Evolutionary conservation across 139 green algal genomes (phyloP).

Genomic region (Chlamydomonas applanata): DNA sequence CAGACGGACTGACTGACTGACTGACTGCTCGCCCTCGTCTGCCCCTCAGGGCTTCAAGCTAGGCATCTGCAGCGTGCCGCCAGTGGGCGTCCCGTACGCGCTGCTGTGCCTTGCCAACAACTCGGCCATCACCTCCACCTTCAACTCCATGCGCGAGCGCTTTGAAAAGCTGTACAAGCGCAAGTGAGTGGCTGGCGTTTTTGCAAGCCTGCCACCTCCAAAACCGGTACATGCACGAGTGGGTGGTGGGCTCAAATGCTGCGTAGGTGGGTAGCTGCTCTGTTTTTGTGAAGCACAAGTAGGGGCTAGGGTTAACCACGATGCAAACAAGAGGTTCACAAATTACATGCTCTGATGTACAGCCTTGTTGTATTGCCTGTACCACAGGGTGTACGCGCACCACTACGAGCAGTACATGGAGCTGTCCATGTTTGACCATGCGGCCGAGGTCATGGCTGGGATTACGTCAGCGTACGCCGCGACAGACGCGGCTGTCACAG

Average conservation of each 20-base stretch:
- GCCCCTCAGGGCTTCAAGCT: conserved; percentile 69
- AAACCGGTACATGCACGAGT: not conserved
- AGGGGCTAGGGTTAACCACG: not conserved
- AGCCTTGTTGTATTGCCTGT: not conserved
- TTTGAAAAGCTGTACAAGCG: conserved; percentile 60
- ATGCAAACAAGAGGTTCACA: not conserved
- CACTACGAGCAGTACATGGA: conserved; percentile 80
- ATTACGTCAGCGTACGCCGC: conserved; percentile 42
- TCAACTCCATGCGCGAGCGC: conserved; percentile 55
- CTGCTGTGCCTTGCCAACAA: conserved; percentile 78
- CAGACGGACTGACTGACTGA: no score
- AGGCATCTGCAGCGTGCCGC: conserved; percentile 64
- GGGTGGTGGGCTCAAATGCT: not conserved
- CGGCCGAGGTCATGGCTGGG: conserved; percentile 29
- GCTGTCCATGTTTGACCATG: conserved; percentile 43
- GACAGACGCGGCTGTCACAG: conserved; percentile 21
- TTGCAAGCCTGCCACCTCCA: not conserved
- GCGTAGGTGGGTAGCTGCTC: not conserved
- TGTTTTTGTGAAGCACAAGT: no score
- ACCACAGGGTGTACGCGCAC: conserved; percentile 63
- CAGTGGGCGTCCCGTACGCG: conserved; percentile 62
- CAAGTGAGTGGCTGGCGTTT: conserved; percentile 16
- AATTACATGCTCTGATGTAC: no score
- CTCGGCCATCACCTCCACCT: conserved; percentile 61
- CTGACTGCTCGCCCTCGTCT: no score